These are phyloP conservation scores for Mycena leptocephala DNA, from an alignment of 768 basidiomycete species.

Conservation along the genomic window DNA sequence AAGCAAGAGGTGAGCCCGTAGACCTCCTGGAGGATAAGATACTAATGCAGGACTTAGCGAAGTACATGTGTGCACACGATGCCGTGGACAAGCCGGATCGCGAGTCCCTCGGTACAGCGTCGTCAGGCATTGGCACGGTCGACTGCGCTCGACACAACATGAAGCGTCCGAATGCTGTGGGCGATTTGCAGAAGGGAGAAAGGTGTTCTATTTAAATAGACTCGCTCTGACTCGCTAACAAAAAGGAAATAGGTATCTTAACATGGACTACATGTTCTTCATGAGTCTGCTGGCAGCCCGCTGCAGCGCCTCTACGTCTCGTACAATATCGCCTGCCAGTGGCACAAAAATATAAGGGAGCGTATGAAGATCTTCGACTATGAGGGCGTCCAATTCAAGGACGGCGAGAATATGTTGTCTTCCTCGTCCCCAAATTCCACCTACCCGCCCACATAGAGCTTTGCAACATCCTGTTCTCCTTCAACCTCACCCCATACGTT, in stretches of 20 bases:
- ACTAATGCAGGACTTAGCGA: neutral
- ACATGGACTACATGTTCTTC: neutral
- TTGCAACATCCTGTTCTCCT: conserved; percentile 47
- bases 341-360: too few species aligned
- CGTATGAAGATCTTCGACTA: neutral
- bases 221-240: too few species aligned
- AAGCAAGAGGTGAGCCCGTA: neutral
- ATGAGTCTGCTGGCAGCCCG: neutral
- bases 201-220: neutral
- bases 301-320: neutral
- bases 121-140: neutral
- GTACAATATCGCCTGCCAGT: too few species aligned
- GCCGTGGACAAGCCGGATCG: neutral
- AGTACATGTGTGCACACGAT: neutral
- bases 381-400: conserved; percentile 9
- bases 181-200: neutral
- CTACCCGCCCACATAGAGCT: conserved; percentile 42
- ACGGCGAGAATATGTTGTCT: neutral
- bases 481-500: conserved; percentile 41
- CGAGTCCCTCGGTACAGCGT: neutral
- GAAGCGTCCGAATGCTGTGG: neutral
- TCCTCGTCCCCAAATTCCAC: conserved; percentile 51
- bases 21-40: neutral
- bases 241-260: neutral
- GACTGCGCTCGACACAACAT: neutral